Percentiles rank a stretch among this genome's conserved stretches.
Evolutionary conservation across 306 rosid species (phyloP).

Genomic region (Benincasa hispida): DNA sequence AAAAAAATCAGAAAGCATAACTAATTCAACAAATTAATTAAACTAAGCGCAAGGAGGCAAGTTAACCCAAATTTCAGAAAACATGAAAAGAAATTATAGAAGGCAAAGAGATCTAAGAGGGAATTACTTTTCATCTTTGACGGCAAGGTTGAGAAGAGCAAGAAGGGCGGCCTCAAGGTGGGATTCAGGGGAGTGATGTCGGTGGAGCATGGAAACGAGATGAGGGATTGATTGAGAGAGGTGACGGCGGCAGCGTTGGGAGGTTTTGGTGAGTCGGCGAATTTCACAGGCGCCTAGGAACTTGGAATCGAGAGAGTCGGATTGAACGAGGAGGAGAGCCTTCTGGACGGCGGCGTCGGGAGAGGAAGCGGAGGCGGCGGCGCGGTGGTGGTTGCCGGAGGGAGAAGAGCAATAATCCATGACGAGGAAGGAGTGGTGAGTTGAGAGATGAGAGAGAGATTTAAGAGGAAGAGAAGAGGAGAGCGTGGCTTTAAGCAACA

Average conservation of each 20-base stretch:
- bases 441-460: background rate
- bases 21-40: background rate
- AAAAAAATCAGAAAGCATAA: background rate
- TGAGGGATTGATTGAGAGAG: constrained; percentile 49
- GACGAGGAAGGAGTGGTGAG: background rate
- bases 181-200: constrained; percentile 43
- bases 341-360: constrained; percentile 47
- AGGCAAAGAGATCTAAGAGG: background rate
- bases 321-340: constrained; percentile 50
- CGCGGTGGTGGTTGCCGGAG: background rate
- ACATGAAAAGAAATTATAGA: background rate
- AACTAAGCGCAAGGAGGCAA: background rate
- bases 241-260: constrained; percentile 80
- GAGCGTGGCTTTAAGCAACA: constrained; percentile 17
- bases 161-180: constrained; percentile 68
- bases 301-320: constrained; percentile 37
- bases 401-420: constrained; percentile 10
- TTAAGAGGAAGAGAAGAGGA: constrained; percentile 1
- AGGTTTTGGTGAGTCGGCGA: constrained; percentile 80
- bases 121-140: constrained; percentile 70
- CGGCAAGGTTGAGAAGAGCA: constrained; percentile 95
- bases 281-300: constrained; percentile 72
- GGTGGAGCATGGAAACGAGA: constrained; percentile 54
- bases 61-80: background rate
- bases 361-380: background rate